Percentiles rank a stretch among this genome's conserved stretches.
Conservation (phyloP, 1,284 basidiomycete genomes). For the Paramarasmius palmivorus region DNA sequence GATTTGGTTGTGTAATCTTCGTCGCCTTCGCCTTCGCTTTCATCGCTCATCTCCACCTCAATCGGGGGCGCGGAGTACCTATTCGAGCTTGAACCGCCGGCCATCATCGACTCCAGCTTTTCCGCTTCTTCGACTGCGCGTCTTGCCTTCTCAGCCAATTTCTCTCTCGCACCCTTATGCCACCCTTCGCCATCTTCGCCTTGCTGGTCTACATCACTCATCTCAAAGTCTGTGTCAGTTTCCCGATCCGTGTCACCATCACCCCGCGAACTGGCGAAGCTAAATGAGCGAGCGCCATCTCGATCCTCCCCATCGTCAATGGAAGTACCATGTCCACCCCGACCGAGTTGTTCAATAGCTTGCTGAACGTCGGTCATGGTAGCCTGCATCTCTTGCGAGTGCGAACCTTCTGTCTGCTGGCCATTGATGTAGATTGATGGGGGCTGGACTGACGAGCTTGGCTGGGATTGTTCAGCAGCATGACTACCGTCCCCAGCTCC, state of each 20-base stretch:
- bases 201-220: slow-evolving; percentile 41
- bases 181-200: slow-evolving; percentile 53
- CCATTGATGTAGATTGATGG: slow-evolving; percentile 33
- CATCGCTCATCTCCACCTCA: slow-evolving; percentile 76
- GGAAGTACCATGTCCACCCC: slow-evolving; percentile 20
- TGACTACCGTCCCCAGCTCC: slow-evolving; percentile 35
- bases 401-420: slow-evolving; percentile 38
- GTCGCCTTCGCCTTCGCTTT: slow-evolving; percentile 69
- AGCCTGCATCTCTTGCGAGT: slow-evolving; percentile 66
- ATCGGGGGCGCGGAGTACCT: slow-evolving; percentile 58
- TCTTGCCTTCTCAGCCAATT: slow-evolving; percentile 75
- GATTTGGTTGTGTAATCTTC: slow-evolving; percentile 33
- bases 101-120: slow-evolving; percentile 48
- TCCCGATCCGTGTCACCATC: slow-evolving; percentile 56
- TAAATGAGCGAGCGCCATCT: slow-evolving; percentile 68
- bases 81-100: slow-evolving; percentile 31
- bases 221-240: slow-evolving; percentile 53
- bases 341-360: slow-evolving; percentile 79
- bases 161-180: slow-evolving; percentile 66
- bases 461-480: slow-evolving; percentile 37
- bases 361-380: slow-evolving; percentile 88
- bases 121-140: slow-evolving; percentile 56
- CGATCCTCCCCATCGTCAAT: slow-evolving; percentile 46
- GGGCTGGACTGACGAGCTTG: slow-evolving; percentile 24
- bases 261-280: slow-evolving; percentile 66